Percentiles rank a stretch among this genome's conserved stretches.
Conservation (phyloP, 1,284 basidiomycete species). For the Agaricales sp. region DNA sequence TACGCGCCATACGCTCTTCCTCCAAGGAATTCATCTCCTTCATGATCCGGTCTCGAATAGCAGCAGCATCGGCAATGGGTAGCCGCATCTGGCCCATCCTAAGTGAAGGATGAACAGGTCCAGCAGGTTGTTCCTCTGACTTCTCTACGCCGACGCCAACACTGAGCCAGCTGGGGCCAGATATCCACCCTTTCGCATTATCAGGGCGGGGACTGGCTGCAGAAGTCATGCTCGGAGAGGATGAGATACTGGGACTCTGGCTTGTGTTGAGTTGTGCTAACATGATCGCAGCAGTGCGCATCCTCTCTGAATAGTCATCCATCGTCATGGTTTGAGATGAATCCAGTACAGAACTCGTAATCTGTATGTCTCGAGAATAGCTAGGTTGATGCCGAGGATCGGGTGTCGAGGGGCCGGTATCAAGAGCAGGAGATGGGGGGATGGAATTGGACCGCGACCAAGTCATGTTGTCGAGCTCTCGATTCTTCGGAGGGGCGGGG, state of each 20-base stretch:
- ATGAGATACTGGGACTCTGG: conserved; percentile 19
- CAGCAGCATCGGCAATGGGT: conserved; percentile 73
- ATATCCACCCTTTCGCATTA: conserved; percentile 46
- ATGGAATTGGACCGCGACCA: conserved; percentile 65
- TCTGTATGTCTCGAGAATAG: conserved; percentile 7
- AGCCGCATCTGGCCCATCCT: conserved; percentile 35
- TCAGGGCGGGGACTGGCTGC: conserved; percentile 17
- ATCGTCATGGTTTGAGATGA: conserved; percentile 37
- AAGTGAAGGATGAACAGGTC: conserved; percentile 21
- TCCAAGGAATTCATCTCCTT: conserved; percentile 96
- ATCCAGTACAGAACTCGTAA: conserved; percentile 9
- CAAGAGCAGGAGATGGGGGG: conserved; percentile 33
- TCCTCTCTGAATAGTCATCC: conserved; percentile 96
- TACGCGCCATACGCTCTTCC: conserved; percentile 92
- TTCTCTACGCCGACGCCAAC: conserved; percentile 17
- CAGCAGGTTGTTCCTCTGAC: conserved; percentile 14
- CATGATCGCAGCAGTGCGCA: conserved; percentile 98
- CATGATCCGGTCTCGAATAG: conserved; percentile 95
- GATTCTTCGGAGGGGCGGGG: conserved; percentile 78
- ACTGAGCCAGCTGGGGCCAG: conserved; percentile 51
- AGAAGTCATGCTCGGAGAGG: not conserved
- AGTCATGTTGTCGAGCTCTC: conserved; percentile 73
- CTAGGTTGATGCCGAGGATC: conserved; percentile 10
- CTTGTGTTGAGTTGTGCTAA: conserved; percentile 92
- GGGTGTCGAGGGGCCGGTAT: conserved; percentile 13